Conservation (phyloP, 75 land plant genomes). For the Larix kaempferi region DNA sequence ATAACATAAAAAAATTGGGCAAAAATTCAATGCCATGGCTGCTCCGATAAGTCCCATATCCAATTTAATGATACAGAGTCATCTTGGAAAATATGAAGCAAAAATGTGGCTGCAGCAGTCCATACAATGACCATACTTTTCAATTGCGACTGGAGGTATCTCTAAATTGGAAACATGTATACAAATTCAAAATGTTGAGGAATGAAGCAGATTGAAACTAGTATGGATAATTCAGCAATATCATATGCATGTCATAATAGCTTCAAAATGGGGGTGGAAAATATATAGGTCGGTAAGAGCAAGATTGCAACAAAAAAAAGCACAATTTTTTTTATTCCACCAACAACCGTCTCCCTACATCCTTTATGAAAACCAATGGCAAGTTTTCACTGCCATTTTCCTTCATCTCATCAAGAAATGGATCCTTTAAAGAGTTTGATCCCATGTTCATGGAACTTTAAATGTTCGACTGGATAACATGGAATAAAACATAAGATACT, state of each 20-base stretch:
- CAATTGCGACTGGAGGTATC: conserved; percentile 69
- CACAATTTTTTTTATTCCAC: conserved; percentile 5
- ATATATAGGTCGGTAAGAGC: conserved; percentile 44
- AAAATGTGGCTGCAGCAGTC: conserved; percentile 22
- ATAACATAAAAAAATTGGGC: conserved; percentile 30
- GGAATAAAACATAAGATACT: no score
- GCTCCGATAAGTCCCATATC: conserved; percentile 48
- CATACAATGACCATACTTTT: conserved; percentile 48
- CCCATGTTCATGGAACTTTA: no score
- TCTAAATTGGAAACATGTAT: conserved; percentile 54
- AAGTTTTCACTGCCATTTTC: neutral
- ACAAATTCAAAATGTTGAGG: conserved; percentile 64
- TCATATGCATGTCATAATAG: conserved; percentile 45
- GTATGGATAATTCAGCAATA: conserved; percentile 49
- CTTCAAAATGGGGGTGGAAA: conserved; percentile 42
- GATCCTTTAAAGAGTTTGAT: no score
- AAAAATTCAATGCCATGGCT: conserved; percentile 35
- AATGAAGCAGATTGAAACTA: conserved; percentile 40
- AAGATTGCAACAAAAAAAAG: conserved; percentile 34
- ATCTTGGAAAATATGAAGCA: conserved; percentile 41
- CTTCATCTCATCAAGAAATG: no score
- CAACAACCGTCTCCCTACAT: neutral
- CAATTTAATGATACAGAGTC: conserved; percentile 37
- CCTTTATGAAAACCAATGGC: neutral
- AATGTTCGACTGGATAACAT: no score